Base-by-base conservation (phyloP, 202 grass and related monocot genomes). In the Zoysia matrella region DNA sequence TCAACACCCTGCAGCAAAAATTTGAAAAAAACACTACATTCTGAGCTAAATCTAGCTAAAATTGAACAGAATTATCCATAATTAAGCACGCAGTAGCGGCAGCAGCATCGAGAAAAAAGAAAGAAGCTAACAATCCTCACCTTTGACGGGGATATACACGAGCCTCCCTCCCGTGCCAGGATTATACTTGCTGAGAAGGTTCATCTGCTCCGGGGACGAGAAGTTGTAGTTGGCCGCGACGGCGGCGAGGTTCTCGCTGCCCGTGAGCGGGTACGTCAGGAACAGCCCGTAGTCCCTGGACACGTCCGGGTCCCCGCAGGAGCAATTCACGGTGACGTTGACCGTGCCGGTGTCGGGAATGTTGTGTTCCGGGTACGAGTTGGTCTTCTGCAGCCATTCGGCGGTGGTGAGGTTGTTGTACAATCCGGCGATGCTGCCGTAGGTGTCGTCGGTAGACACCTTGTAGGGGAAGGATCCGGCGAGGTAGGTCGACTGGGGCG, bases 271-370 rank as follows among this genome's bases (percentile, higher is more conserved):
- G 60, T 87, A 87, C 0, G 95, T 93, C 36, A 90, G 70, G 79
- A 98, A 95, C 6, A 95, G 53, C 3, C 95, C 95, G 14, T 94
- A 98, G 1, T 53, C 74, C 1, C 2, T 5, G 15, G 90, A 98
- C 1, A 93, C 60, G 0, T 0, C 30, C 0, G 0, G 2, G 77
- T 98, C 65, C 13, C 90, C 95, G 40, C 95, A 98, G 13, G 92
- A 83, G 75, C 95, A 98, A 71, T 98, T 98, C 69, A 98, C 82
- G 8, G 54, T 90, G 82, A 83, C 84, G 65, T 87, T 89, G 2
- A 97, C 44, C 3, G 12, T 69, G 66, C 0, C 69, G 65, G n/a
- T 41, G 60, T 2, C 8, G 40, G 88, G 90, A 72, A 93, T 80
- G 52, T 91, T 88, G 66, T 8, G 77, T 5, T 58, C 0, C 8